Evolutionary conservation across 176 grass and related monocot genomes (phyloP).

Genomic region (Aegilops tauschii): DNA sequence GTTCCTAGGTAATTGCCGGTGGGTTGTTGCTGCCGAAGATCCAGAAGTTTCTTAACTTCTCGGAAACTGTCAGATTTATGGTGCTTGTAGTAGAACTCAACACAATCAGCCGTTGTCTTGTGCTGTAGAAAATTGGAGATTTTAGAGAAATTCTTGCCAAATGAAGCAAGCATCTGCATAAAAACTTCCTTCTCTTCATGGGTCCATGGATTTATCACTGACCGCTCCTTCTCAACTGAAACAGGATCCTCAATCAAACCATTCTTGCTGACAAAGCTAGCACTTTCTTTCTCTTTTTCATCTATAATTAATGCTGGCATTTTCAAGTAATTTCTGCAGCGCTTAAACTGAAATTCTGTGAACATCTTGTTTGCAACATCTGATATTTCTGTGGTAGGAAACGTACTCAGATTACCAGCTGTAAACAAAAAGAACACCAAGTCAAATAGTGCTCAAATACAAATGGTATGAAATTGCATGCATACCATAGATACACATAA

Average conservation of each 20-base stretch:
- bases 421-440: constrained; percentile 16
- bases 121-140: constrained; percentile 76
- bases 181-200: constrained; percentile 78
- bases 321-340: constrained; percentile 73
- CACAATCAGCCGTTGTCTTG: constrained; percentile 93
- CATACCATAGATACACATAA: background rate
- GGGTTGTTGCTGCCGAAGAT: constrained; percentile 66
- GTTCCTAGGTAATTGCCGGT: constrained; percentile 67
- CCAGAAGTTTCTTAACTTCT: constrained; percentile 81
- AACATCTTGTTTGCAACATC: constrained; percentile 62
- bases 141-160: constrained; percentile 93
- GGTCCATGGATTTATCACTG: constrained; percentile 82
- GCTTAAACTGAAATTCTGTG: constrained; percentile 70
- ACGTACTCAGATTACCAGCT: constrained; percentile 64
- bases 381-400: constrained; percentile 58
- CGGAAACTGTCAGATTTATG: constrained; percentile 96
- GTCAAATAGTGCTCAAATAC: constrained; percentile 14
- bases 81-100: constrained; percentile 98
- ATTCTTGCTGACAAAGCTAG: constrained; percentile 62
- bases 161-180: constrained; percentile 87
- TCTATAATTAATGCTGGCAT: constrained; percentile 82
- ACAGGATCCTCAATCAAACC: constrained; percentile 73
- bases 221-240: constrained; percentile 65
- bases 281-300: constrained; percentile 55
- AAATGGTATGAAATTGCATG: background rate